phyloP scores from a whole-genome alignment of 1,284 basidiomycete genomes.

The Rhodotorula sp. region DNA sequence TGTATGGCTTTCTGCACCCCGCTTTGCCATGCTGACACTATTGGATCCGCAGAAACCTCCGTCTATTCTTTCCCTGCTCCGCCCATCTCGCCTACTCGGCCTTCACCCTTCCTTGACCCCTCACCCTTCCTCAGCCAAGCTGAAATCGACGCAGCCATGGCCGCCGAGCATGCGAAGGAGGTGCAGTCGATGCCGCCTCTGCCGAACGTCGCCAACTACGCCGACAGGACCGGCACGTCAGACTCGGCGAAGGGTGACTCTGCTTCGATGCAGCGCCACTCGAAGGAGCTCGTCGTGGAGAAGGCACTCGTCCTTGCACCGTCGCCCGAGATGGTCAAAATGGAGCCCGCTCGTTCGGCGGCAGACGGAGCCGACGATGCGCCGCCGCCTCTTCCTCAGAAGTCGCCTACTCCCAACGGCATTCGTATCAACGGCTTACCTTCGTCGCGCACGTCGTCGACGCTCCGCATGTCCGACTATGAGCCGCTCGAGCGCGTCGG shows the following conservation, averaged over 20 bases:
- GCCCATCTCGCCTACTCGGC: not conserved
- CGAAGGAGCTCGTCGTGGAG: not conserved
- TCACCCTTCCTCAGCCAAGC: slow-evolving; percentile 24
- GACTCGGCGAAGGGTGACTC: not conserved
- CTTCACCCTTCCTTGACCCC: slow-evolving; percentile 8
- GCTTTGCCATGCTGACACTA: not conserved
- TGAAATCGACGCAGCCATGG: slow-evolving; percentile 14
- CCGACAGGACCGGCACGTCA: not conserved
- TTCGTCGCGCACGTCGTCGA: not conserved
- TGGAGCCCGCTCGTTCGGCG: not conserved
- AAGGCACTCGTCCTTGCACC: not conserved
- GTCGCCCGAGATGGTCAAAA: not conserved
- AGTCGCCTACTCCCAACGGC: not conserved
- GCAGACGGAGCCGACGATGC: not conserved
- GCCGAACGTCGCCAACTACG: not conserved
- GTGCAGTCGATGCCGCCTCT: not conserved
- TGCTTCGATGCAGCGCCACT: too few species aligned
- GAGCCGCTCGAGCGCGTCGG: not conserved
- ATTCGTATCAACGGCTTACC: not conserved
- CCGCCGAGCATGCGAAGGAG: not conserved
- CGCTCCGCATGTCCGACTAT: slow-evolving; percentile 8
- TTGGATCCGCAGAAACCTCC: slow-evolving; percentile 4
- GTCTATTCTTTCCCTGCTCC: slow-evolving; percentile 26
- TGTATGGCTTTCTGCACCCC: not conserved
- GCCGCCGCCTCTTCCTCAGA: slow-evolving; percentile 3